These are phyloP conservation scores for Suhomyces guaymorum DNA, from an alignment of 1,139 yeast species.

Conservation along the genomic window DNA sequence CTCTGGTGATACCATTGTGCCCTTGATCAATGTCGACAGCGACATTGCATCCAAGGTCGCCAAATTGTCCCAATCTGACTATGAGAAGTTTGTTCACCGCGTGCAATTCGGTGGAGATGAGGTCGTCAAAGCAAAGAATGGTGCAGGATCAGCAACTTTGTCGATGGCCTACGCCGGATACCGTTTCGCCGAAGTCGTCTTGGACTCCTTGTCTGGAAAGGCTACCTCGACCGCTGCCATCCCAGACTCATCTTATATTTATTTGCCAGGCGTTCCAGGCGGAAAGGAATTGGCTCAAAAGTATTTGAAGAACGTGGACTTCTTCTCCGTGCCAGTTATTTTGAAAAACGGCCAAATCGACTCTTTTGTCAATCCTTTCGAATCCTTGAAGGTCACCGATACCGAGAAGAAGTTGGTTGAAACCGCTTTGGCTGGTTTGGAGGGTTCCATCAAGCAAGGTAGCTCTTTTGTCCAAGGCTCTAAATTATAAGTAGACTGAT, in stretches of 20 bases:
- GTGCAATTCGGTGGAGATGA: slow-evolving; percentile 82
- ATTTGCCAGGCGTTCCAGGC: slow-evolving; percentile 56
- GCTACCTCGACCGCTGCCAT: slow-evolving; percentile 21
- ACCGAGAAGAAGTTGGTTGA: slow-evolving; percentile 50
- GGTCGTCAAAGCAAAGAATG: slow-evolving; percentile 74
- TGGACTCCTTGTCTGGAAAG: slow-evolving; percentile 43
- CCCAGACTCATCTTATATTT: slow-evolving; percentile 63
- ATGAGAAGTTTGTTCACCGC: slow-evolving; percentile 52
- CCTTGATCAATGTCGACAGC: slow-evolving; percentile 41
- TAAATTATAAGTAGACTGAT: slow-evolving; percentile 40
- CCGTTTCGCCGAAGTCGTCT: slow-evolving; percentile 57
- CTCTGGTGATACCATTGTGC: slow-evolving; percentile 76
- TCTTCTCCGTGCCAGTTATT: slow-evolving; percentile 63
- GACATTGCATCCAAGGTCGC: slow-evolving; percentile 31
- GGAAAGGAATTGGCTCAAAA: slow-evolving; percentile 46
- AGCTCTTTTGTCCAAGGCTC: slow-evolving; percentile 54
- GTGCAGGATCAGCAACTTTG: slow-evolving; percentile 76
- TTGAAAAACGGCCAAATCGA: slow-evolving; percentile 52
- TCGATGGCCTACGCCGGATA: slow-evolving; percentile 80
- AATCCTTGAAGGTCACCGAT: slow-evolving; percentile 34
- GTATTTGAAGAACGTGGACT: slow-evolving; percentile 45
- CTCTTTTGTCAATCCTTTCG: slow-evolving; percentile 48
- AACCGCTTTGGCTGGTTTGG: slow-evolving; percentile 56
- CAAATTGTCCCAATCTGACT: slow-evolving; percentile 30
- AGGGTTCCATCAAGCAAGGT: slow-evolving; percentile 62